Evolutionary conservation across 1,284 basidiomycete genomes (phyloP), one percentile per base, ranked within the genome.

Genomic region (Dichomitus squalens): DNA sequence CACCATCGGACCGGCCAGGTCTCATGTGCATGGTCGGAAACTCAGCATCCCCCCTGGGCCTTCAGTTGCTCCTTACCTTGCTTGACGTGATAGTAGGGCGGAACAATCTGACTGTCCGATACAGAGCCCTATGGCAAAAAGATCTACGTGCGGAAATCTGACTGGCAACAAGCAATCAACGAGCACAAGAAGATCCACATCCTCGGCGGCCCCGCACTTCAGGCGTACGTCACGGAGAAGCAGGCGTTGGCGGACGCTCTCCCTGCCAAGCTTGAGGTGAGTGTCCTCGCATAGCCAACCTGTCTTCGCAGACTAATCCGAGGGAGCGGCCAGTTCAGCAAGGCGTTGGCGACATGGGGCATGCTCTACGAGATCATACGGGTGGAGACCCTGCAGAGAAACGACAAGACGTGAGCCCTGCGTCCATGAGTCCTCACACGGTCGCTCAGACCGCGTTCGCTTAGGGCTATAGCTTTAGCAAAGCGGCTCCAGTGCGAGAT

Each of bases 111-210:
- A n/a, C n/a, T n/a, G n/a, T n/a, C n/a, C n/a, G n/a, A 33, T n/a
- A 11, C 18, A 47, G 44, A 29, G 9, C 29, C 9, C 8, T 47
- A 47, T n/a, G 29, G 29, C 27, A 29, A 12, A 2, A 29, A 39
- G 7, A 40, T 34, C 7, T 52, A 23, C 29, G 59, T 61, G 11
- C 59, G 64, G 12, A 59, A 50, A 35, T 41, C 25, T 1, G 62
- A 64, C 27, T 70, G 68, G 68, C 4, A 50, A 9, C 20, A 49
- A 7, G 68, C 68, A 8, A 39, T 65, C n/a, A 60, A 68, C 40
- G 69, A 67, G 40, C 63, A 57, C 50, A 71, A 67, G 49, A 68
- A 62, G 41, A 64, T 58, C 0, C 46, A 46, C 11, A 9, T 36
- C 7, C 60, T 66, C 0, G 54, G 58, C 1, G 40, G 51, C 0